phyloP scores from a whole-genome alignment of 345 rosid species.

The Pistacia atlantica region DNA sequence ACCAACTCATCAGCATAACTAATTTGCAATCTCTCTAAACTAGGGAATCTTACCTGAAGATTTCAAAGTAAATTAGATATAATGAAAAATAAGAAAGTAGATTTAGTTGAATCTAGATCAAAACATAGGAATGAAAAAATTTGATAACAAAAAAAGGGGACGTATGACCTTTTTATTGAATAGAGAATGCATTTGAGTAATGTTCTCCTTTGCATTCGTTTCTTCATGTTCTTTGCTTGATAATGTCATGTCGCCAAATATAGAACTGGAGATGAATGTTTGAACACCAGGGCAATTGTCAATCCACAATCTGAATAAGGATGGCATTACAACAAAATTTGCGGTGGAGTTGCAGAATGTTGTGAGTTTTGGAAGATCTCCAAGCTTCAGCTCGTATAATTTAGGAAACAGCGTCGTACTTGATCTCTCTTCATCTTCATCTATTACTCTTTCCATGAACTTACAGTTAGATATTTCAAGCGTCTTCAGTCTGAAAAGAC shows the following conservation, averaged over 20 bases:
- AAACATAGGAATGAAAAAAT: too few relatives aligned
- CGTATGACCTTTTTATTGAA: too few relatives aligned
- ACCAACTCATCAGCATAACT: not conserved
- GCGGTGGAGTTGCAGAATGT: not conserved
- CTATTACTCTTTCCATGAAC: too few relatives aligned
- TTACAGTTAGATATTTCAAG: too few relatives aligned
- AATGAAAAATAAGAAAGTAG: too few relatives aligned
- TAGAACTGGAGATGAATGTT: not conserved
- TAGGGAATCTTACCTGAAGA: not conserved
- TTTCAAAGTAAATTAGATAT: too few relatives aligned
- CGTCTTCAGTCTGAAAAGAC: too few relatives aligned
- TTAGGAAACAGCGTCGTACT: not conserved
- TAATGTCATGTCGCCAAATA: not conserved
- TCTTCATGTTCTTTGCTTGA: not conserved
- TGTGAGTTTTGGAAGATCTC: not conserved
- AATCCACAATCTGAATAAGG: not conserved
- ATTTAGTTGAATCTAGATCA: too few relatives aligned
- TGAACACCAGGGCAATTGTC: not conserved
- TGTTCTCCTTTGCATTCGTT: not conserved
- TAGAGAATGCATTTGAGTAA: too few relatives aligned
- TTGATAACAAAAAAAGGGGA: too few relatives aligned
- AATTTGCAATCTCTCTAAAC: not conserved
- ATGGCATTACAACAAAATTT: not conserved
- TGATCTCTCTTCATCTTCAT: not conserved
- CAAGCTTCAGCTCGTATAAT: not conserved